A percentile compares a stretch with the other conserved stretches of the same genome.
phyloP scores from a whole-genome alignment of 2,329 filamentous ascomycete genomes.

The Amylocarpus encephaloides region DNA sequence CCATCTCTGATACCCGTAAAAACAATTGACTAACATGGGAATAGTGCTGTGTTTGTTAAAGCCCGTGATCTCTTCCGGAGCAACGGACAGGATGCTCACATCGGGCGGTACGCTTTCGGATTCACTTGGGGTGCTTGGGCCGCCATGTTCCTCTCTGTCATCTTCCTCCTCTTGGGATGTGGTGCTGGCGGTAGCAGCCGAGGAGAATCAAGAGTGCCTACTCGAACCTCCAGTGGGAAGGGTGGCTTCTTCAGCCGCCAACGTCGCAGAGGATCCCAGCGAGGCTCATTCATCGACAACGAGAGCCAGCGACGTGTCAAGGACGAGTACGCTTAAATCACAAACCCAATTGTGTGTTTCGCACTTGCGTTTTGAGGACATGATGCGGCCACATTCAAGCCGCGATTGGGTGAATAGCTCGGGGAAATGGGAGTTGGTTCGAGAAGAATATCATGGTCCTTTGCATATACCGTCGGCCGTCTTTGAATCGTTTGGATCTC shows the following conservation, averaged over 20 bases:
- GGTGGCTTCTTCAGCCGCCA: constrained; percentile 41
- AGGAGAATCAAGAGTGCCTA: constrained; percentile 17
- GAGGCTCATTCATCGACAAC: constrained; percentile 44
- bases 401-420: constrained; percentile 5
- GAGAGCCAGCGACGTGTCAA: constrained; percentile 57
- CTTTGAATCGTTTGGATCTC: background rate
- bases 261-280: constrained; percentile 43
- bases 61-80: constrained; percentile 60
- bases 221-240: constrained; percentile 20
- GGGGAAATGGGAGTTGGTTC: constrained; percentile 1
- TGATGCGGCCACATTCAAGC: background rate
- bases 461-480: constrained; percentile 3
- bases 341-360: background rate
- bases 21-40: constrained; percentile 18
- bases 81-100: constrained; percentile 47
- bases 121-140: constrained; percentile 71
- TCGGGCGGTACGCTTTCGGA: constrained; percentile 66
- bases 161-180: constrained; percentile 62
- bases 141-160: constrained; percentile 56
- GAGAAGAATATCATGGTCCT: constrained; percentile 12
- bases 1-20: constrained; percentile 5
- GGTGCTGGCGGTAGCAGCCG: constrained; percentile 35
- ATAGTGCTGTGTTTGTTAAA: constrained; percentile 56
- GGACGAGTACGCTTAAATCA: constrained; percentile 51
- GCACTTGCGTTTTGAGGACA: too few species aligned